phyloP scores from a whole-genome alignment of 768 basidiomycete species.

The Coprinopsis strossmayeri region DNA sequence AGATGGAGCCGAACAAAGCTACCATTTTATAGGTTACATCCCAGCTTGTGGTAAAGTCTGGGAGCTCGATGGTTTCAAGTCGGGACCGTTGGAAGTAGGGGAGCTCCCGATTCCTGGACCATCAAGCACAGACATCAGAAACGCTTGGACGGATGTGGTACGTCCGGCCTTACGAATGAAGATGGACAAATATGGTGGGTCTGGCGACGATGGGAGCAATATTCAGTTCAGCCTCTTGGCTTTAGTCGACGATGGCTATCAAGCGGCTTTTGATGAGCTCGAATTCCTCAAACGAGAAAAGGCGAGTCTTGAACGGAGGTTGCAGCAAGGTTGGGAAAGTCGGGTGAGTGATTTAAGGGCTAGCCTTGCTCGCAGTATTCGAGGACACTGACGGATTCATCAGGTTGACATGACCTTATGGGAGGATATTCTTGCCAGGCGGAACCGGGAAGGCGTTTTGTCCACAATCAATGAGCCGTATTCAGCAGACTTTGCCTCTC shows the following conservation, averaged over 20 bases:
- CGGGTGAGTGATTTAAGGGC: constrained; percentile 20
- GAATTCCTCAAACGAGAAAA: constrained; percentile 47
- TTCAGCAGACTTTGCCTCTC: constrained; percentile 38
- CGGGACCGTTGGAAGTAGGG: constrained; percentile 58
- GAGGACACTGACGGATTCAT: not conserved
- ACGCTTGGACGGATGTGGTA: constrained; percentile 53
- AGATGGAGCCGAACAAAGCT: constrained; percentile 38
- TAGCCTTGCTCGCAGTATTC: not conserved
- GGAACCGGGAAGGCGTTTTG: constrained; percentile 16
- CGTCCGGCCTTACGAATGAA: constrained; percentile 54
- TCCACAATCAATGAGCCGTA: constrained; percentile 24
- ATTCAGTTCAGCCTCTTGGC: constrained; percentile 60
- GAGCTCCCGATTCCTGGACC: constrained; percentile 29
- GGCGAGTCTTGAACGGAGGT: constrained; percentile 34
- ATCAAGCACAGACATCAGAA: constrained; percentile 6
- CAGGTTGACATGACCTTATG: constrained; percentile 37
- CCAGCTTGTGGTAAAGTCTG: constrained; percentile 60
- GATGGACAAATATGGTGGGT: constrained; percentile 52
- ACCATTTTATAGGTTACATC: constrained; percentile 63
- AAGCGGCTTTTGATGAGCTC: constrained; percentile 42
- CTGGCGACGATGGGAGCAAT: constrained; percentile 33
- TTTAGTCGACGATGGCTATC: constrained; percentile 46
- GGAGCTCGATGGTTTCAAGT: constrained; percentile 62
- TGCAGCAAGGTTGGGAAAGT: constrained; percentile 33
- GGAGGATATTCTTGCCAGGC: constrained; percentile 20